Percentiles rank a stretch among this genome's conserved stretches.
Conservation (phyloP, 768 basidiomycete genomes). For the Austroboletus eburneus region DNA sequence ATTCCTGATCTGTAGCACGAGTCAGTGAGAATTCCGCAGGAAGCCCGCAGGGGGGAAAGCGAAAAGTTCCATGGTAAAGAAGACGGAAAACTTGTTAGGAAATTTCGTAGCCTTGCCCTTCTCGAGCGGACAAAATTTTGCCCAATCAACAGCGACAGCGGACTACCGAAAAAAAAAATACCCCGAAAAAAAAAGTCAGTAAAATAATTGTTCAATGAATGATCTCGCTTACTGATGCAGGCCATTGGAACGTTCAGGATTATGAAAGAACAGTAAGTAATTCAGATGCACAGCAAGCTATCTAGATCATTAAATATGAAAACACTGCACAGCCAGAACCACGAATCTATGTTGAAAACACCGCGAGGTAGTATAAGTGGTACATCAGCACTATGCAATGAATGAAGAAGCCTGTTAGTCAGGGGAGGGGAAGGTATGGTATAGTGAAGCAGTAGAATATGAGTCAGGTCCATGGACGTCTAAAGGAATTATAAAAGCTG, state of each 20-base stretch:
- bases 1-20: background rate
- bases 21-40: background rate
- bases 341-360: conserved; percentile 28
- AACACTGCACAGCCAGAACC: conserved; percentile 13
- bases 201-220: conserved; percentile 3
- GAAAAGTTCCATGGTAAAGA: background rate
- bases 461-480: conserved; percentile 19
- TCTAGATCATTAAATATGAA: conserved; percentile 27
- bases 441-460: conserved; percentile 31
- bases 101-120: background rate
- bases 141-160: background rate
- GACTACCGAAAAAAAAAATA: conserved; percentile 1
- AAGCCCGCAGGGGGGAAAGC: background rate
- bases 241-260: conserved; percentile 5
- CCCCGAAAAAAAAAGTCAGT: conserved; percentile 15
- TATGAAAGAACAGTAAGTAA: conserved; percentile 3
- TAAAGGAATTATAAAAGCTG: conserved; percentile 15
- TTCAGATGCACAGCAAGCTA: conserved; percentile 19
- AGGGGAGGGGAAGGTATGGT: conserved; percentile 21
- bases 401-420: conserved; percentile 14
- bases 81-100: background rate
- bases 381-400: conserved; percentile 34
- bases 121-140: background rate
- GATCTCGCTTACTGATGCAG: conserved; percentile 22
- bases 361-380: conserved; percentile 18